Conservation (phyloP, 176 grass and related monocot genomes). For the Triticum urartu region DNA sequence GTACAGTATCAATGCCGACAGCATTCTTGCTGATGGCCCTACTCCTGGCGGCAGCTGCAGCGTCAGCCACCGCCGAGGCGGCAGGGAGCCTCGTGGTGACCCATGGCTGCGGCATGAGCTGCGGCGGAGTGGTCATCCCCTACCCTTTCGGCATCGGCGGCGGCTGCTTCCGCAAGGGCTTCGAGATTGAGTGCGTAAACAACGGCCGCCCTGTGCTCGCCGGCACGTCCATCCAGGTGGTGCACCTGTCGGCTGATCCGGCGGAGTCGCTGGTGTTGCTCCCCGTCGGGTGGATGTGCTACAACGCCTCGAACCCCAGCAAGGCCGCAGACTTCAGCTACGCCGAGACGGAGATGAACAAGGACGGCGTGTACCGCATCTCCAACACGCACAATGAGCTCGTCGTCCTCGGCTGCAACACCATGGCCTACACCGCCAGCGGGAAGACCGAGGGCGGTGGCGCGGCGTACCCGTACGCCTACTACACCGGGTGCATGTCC, state of each 20-base stretch:
- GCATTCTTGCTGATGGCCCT: neutral
- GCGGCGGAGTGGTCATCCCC: neutral
- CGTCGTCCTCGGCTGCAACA: neutral
- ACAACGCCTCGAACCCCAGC: neutral
- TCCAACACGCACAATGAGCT: neutral
- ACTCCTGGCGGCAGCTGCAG: too few relatives aligned
- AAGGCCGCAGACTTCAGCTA: too few relatives aligned
- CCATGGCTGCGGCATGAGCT: neutral
- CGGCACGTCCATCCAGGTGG: neutral
- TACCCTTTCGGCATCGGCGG: neutral
- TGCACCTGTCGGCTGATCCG: neutral
- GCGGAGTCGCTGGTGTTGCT: neutral
- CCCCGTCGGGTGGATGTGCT: neutral
- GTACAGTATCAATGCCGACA: neutral
- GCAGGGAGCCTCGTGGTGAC: neutral
- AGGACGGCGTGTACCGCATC: neutral
- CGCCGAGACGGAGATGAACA: neutral
- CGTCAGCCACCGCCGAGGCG: neutral
- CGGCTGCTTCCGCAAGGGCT: neutral
- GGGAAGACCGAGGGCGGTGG: too few relatives aligned
- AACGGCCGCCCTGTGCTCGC: neutral
- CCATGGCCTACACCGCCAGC: neutral
- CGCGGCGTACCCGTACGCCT: neutral
- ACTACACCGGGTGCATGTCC: neutral
- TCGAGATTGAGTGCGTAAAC: constrained; percentile 16